These are phyloP conservation scores for Solioccasus polychromus DNA, from an alignment of 768 basidiomycete genomes.

Conservation along the genomic window DNA sequence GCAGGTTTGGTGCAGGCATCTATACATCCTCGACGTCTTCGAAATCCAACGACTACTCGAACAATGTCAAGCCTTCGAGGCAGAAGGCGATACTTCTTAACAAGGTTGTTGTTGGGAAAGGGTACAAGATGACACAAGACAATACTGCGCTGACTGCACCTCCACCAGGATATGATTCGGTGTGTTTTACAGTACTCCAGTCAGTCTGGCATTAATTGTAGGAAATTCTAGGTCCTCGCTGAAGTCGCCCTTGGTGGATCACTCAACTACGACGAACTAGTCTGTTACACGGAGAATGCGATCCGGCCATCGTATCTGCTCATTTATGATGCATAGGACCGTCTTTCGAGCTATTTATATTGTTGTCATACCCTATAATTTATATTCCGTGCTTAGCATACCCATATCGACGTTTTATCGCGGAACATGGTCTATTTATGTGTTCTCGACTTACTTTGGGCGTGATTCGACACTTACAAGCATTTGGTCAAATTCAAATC, in stretches of 20 bases:
- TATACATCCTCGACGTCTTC: slow-evolving; percentile 80
- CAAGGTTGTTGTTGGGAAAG: slow-evolving; percentile 71
- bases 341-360: background rate
- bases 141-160: slow-evolving; percentile 53
- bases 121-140: slow-evolving; percentile 62
- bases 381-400: background rate
- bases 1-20: slow-evolving; percentile 66
- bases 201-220: background rate
- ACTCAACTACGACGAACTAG: slow-evolving; percentile 68
- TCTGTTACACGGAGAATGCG: slow-evolving; percentile 70
- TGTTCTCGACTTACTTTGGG: too few relatives aligned
- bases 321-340: slow-evolving; percentile 52
- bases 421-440: slow-evolving; percentile 7
- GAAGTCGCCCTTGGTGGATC: slow-evolving; percentile 55
- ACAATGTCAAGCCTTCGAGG: slow-evolving; percentile 50
- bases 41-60: slow-evolving; percentile 74
- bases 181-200: slow-evolving; percentile 29
- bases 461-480: background rate
- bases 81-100: slow-evolving; percentile 69
- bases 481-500: background rate
- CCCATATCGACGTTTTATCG: background rate
- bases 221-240: slow-evolving; percentile 52
- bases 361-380: background rate
- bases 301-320: slow-evolving; percentile 71
- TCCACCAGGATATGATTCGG: slow-evolving; percentile 65